Percentiles rank a stretch among this genome's conserved stretches.
Evolutionary conservation across 148 eudicot species (phyloP).

Genomic region (Amaranthus palmeri): DNA sequence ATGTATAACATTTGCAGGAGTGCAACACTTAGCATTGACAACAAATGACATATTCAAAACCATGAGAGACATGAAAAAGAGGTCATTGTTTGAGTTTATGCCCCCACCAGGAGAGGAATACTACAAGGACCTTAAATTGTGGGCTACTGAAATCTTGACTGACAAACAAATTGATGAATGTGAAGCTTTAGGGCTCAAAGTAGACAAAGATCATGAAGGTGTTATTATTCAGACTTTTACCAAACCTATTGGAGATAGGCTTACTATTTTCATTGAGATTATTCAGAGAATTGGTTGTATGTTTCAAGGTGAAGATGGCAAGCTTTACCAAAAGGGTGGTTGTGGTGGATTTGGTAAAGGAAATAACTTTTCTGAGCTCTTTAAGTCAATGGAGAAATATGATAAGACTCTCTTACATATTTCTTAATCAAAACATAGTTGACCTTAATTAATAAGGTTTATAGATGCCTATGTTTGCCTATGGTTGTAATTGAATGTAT

Average conservation of each 20-base stretch:
- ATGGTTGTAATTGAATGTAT: no score
- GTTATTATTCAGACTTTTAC: constrained; percentile 87
- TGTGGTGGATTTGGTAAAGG: constrained; percentile 97
- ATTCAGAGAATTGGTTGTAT: constrained; percentile 90
- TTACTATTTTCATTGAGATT: constrained; percentile 74
- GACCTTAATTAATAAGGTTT: no score
- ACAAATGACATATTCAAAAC: constrained; percentile 74
- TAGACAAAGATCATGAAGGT: constrained; percentile 87
- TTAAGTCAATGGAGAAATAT: constrained; percentile 83
- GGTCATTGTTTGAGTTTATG: constrained; percentile 75
- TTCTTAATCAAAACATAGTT: no score
- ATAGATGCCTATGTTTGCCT: no score
- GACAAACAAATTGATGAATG: constrained; percentile 76
- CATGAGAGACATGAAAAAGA: constrained; percentile 71
- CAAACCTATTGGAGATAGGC: constrained; percentile 89
- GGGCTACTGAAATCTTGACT: constrained; percentile 53
- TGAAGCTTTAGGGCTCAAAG: constrained; percentile 74
- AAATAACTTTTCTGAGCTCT: constrained; percentile 75
- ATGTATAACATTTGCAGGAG: no score
- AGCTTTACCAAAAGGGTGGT: constrained; percentile 65
- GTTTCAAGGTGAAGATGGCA: constrained; percentile 63
- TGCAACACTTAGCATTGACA: constrained; percentile 76
- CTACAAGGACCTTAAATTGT: constrained; percentile 54
- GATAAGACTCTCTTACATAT: no score
- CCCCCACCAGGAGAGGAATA: constrained; percentile 76